Conservation (phyloP, 306 rosid species). For the Cucumis melo region DNA sequence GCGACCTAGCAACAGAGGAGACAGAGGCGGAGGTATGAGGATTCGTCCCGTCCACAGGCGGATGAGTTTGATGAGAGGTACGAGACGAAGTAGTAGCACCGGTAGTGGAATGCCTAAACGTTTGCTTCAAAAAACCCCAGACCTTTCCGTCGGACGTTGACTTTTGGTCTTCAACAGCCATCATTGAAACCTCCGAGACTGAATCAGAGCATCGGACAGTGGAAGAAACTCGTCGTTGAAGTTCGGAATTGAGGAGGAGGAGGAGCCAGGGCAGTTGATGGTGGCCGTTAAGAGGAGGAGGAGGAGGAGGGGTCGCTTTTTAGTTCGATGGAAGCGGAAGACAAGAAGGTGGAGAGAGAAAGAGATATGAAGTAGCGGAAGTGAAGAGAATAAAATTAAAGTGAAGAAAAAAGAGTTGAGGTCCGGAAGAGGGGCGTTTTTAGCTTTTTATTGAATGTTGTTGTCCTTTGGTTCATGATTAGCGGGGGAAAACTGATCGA, state of each 20-base stretch:
- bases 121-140: constrained; percentile 82
- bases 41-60: constrained; percentile 36
- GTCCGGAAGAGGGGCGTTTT: constrained; percentile 9
- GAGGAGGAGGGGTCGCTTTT: background rate
- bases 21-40: constrained; percentile 50
- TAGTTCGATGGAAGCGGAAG: background rate
- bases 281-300: constrained; percentile 2
- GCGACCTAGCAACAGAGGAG: constrained; percentile 81
- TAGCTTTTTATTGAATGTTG: constrained; percentile 3
- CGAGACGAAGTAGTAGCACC: constrained; percentile 27
- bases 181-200: constrained; percentile 7
- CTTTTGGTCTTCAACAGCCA: constrained; percentile 63
- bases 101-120: constrained; percentile 41
- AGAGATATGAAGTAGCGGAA: constrained; percentile 13
- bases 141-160: constrained; percentile 68
- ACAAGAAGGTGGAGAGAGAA: background rate
- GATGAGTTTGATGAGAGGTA: constrained; percentile 14
- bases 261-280: background rate
- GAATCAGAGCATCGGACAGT: constrained; percentile 20
- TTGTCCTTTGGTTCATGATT: constrained; percentile 2
- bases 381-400: constrained; percentile 14
- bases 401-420: constrained; percentile 14
- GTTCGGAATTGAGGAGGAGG: background rate
- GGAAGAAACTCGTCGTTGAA: background rate
- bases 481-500: background rate